Conservation (phyloP, 768 basidiomycete species). For the Suillus occidentalis region DNA sequence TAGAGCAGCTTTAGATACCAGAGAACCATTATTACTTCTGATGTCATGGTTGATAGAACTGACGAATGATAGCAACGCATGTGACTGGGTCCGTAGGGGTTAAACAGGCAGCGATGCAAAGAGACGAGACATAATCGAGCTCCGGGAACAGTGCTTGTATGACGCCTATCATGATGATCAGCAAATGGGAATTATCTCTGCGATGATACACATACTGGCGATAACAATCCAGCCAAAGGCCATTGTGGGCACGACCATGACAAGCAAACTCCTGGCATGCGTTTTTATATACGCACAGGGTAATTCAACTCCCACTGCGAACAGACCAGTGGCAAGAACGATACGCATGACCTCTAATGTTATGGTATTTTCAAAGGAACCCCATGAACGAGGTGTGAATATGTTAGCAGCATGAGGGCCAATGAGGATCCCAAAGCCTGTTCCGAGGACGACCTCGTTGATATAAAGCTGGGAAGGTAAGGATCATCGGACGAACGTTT, state of each 20-base stretch:
- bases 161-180: too few species aligned
- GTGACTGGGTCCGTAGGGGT: too few species aligned
- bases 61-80: too few species aligned
- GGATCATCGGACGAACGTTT: not conserved
- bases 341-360: constrained; percentile 87
- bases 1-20: not conserved
- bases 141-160: too few species aligned
- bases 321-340: constrained; percentile 88
- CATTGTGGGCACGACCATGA: constrained; percentile 84
- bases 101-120: too few species aligned
- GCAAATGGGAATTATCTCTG: too few species aligned
- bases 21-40: too few species aligned
- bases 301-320: constrained; percentile 93
- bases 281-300: constrained; percentile 81
- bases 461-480: constrained; percentile 64
- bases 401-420: constrained; percentile 72
- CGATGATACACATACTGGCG: constrained; percentile 42
- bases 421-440: constrained; percentile 56
- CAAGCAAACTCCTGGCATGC: constrained; percentile 68
- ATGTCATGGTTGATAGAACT: too few species aligned
- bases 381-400: constrained; percentile 81
- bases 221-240: constrained; percentile 81
- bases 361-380: constrained; percentile 48
- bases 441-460: constrained; percentile 93
- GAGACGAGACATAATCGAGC: too few species aligned